These are phyloP conservation scores for Pachyrhizus erosus DNA, from an alignment of 306 rosid genomes.

Conservation along the genomic window DNA sequence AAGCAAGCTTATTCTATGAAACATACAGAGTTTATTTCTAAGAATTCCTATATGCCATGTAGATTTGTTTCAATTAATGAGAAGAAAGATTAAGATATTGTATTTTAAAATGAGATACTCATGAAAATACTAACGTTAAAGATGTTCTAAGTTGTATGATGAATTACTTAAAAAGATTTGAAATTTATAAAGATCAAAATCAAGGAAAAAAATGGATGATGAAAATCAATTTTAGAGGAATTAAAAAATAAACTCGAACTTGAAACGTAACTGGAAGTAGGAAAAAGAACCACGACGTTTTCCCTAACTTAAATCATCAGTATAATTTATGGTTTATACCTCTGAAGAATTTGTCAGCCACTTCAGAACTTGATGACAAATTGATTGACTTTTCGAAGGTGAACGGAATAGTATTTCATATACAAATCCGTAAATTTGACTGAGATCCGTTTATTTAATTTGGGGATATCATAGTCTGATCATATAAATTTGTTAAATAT, in stretches of 20 bases:
- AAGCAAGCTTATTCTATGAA: too few species aligned
- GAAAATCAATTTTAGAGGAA: background rate
- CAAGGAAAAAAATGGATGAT: background rate
- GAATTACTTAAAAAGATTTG: background rate
- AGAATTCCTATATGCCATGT: too few species aligned
- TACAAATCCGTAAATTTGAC: background rate
- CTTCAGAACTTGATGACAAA: background rate
- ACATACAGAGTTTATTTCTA: too few species aligned
- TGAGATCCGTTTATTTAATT: background rate
- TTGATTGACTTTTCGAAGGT: constrained; percentile 13
- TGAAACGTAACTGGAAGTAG: background rate
- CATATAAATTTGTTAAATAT: background rate
- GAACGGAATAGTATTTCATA: constrained; percentile 5
- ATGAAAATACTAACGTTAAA: too few species aligned
- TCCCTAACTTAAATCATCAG: background rate
- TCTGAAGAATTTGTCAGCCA: background rate
- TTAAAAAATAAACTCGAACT: background rate
- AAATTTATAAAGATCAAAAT: background rate
- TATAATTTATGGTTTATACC: background rate
- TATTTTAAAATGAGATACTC: too few species aligned
- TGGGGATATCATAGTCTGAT: background rate
- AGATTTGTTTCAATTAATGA: too few species aligned
- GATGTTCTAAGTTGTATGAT: background rate
- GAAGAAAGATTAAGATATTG: too few species aligned
- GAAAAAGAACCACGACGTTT: background rate